These are phyloP conservation scores for Lentinula sp. DNA, from an alignment of 768 basidiomycete genomes.

Conservation along the genomic window DNA sequence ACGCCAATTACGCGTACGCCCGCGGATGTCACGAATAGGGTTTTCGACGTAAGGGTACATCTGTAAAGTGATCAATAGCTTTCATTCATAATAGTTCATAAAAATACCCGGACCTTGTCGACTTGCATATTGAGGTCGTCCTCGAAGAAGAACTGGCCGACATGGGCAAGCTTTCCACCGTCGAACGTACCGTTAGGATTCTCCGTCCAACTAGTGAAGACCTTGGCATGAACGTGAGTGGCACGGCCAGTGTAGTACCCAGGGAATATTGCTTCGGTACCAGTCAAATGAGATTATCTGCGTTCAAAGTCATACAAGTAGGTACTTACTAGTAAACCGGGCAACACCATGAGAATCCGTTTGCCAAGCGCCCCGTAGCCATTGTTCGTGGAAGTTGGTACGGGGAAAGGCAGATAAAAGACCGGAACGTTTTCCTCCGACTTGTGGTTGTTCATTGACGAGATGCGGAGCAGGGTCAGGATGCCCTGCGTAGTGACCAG, in stretches of 20 bases:
- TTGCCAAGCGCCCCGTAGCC: conserved; percentile 48
- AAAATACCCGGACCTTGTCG: conserved; percentile 30
- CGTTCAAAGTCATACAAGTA: background rate
- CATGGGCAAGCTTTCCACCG: conserved; percentile 37
- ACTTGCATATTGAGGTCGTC: conserved; percentile 43
- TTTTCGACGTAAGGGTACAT: conserved; percentile 50
- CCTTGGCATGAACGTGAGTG: conserved; percentile 50
- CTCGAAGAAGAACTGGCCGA: conserved; percentile 54
- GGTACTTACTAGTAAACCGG: conserved; percentile 42
- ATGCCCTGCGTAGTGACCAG: conserved; percentile 49
- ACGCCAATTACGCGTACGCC: conserved; percentile 46
- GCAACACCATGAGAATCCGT: conserved; percentile 48
- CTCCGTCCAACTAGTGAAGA: conserved; percentile 42
- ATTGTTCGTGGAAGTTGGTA: conserved; percentile 35
- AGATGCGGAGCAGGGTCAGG: conserved; percentile 40
- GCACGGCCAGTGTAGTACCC: conserved; percentile 55
- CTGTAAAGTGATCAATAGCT: conserved; percentile 13
- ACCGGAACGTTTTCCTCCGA: conserved; percentile 38
- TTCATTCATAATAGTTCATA: background rate
- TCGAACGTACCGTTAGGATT: conserved; percentile 39
- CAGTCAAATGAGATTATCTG: background rate
- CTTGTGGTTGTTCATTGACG: conserved; percentile 36
- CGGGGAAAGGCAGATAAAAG: conserved; percentile 39
- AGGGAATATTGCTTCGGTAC: conserved; percentile 41
- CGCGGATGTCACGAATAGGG: conserved; percentile 38